Base-by-base conservation (phyloP, 768 basidiomycete genomes). In the Tulasnella sp. region DNA sequence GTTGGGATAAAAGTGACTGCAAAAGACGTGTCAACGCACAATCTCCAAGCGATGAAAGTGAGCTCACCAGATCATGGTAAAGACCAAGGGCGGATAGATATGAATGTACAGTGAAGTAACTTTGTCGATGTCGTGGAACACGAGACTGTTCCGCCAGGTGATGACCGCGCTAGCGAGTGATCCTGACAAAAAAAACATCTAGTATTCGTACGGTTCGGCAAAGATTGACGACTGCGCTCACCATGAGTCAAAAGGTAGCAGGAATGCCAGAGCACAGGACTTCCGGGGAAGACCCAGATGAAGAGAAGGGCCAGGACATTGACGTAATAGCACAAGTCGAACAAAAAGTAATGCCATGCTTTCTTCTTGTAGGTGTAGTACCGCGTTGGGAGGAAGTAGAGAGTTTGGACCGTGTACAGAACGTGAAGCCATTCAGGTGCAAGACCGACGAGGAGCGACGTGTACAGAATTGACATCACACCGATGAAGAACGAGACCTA, bases 91-190 rank as follows among this genome's bases (percentile, higher is more conserved):
- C 0, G 92, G 86, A 77, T 97, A 98, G 72, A 98, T 90, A 78
- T 99, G 97, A 37, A 99, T 87, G 81, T 95, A 98, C 32, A 99
- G 82, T 11, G 91, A 94, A 19, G 92, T 98, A 78, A 98, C 92
- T 80, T 98, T 98, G 80, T 99, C 97, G 71, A 88, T 85, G 77
- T 96, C 95, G 77, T 99, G 97, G 82, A 99, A 99, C 2, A 99
- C 97, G 26, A 99, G 87, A 75, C 93, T 95, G 78, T 99, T 99
- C 74, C 97, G 86, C 97, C 97, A 99, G 11, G 96, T 98, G 76
- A 98, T 92, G 65, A 98, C 95, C 0, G 96, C 95, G 67, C 91
- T 93, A 0, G 93, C 95, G 37, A 97, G 85, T 0, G 91, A 87
- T 0, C 95, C 79, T 80, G 69, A n/a, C 17, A 36, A 36, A 47